These are phyloP conservation scores for Colletotrichum camelliae DNA, from an alignment of 2,329 filamentous ascomycete species.

Conservation along the genomic window DNA sequence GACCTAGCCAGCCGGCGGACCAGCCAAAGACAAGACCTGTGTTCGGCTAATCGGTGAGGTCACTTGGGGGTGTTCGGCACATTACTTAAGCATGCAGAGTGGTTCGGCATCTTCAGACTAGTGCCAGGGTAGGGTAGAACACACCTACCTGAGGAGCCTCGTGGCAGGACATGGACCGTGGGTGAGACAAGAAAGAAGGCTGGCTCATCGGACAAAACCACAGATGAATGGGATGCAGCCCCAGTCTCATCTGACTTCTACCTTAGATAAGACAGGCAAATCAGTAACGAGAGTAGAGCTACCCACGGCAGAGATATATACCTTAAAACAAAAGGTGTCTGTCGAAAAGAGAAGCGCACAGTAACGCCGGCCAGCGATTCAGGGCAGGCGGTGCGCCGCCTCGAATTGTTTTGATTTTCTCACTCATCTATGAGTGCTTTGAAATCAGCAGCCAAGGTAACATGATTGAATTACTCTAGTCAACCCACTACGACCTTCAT, in stretches of 20 bases:
- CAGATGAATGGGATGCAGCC: neutral
- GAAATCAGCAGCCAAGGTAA: neutral
- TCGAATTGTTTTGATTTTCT: neutral
- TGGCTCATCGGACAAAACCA: neutral
- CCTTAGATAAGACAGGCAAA: neutral
- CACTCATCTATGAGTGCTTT: neutral
- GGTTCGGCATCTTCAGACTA: neutral
- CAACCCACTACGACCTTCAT: neutral
- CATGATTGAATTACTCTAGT: neutral
- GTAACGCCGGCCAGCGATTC: neutral
- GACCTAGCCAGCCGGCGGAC: neutral
- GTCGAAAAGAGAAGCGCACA: neutral
- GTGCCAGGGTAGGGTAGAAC: too few relatives aligned
- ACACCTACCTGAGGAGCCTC: neutral
- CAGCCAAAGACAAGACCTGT: neutral
- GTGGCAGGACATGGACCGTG: neutral
- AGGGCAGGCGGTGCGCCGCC: neutral
- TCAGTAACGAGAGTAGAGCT: neutral
- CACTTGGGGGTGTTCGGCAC: neutral
- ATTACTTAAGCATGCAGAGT: neutral
- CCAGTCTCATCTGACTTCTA: neutral
- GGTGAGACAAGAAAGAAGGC: neutral
- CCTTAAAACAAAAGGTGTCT: neutral
- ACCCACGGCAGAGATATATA: neutral
- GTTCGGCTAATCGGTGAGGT: slow-evolving; percentile 15